These are phyloP conservation scores for Guyanaporus albipodus DNA, from an alignment of 768 basidiomycete species.

Conservation along the genomic window DNA sequence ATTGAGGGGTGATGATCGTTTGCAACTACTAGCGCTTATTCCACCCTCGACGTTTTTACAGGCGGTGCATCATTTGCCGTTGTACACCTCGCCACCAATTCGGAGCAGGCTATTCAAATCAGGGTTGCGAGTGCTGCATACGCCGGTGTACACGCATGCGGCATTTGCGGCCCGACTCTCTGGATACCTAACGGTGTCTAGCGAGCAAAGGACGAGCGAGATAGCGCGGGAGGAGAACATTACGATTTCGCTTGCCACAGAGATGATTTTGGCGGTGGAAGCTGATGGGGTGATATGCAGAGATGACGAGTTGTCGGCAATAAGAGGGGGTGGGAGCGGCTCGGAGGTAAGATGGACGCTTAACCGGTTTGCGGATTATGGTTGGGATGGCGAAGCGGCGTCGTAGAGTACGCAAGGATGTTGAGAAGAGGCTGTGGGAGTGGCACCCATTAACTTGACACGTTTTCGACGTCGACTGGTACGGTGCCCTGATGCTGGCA, in stretches of 20 bases:
- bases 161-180: conserved; percentile 69
- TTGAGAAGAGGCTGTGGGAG: conserved; percentile 18
- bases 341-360: conserved; percentile 71
- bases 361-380: conserved; percentile 63
- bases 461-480: conserved; percentile 28
- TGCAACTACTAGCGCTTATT: conserved; percentile 63
- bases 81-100: conserved; percentile 65
- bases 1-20: neutral
- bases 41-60: conserved; percentile 85
- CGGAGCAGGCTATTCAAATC: conserved; percentile 63
- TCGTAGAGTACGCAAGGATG: conserved; percentile 5
- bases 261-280: conserved; percentile 79
- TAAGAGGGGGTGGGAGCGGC: conserved; percentile 39
- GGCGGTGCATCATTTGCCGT: conserved; percentile 63
- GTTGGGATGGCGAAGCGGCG: conserved; percentile 63
- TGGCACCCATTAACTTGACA: conserved; percentile 9
- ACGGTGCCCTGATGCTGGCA: conserved; percentile 18
- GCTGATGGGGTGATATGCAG: conserved; percentile 64
- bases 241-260: conserved; percentile 66
- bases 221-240: conserved; percentile 70
- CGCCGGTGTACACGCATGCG: conserved; percentile 64
- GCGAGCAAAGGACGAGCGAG: conserved; percentile 58
- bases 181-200: conserved; percentile 46
- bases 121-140: conserved; percentile 79
- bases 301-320: conserved; percentile 53